phyloP scores from a whole-genome alignment of 1,139 yeast species.

The Sugiyamaella paludigena region DNA sequence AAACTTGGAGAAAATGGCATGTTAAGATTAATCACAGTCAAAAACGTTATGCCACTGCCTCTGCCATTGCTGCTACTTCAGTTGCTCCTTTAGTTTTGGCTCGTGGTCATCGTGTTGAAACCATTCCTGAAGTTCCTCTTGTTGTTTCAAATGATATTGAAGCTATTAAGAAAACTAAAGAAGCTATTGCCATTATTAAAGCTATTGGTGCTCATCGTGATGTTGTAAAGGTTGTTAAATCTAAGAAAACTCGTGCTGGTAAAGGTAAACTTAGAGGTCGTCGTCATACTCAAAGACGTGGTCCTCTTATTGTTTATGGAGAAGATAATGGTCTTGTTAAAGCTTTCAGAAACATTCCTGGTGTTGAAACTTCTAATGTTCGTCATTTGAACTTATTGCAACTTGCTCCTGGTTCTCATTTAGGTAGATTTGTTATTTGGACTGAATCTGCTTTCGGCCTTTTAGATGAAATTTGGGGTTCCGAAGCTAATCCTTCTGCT shows the following conservation, averaged over 20 bases:
- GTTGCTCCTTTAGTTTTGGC: conserved; percentile 98
- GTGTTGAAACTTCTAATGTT: conserved; percentile 97
- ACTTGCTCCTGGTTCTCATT: conserved; percentile 99
- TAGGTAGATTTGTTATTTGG: conserved; percentile 99
- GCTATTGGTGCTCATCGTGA: conserved; percentile 99
- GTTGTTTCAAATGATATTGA: conserved; percentile 94
- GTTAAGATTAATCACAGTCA: conserved; percentile 99
- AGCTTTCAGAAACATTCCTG: conserved; percentile 99
- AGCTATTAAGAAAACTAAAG: conserved; percentile 94
- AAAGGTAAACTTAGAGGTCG: conserved; percentile 99
- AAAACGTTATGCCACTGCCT: conserved; percentile 99
- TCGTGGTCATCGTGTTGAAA: conserved; percentile 99
- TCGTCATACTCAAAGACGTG: conserved; percentile 99
- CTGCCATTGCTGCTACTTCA: conserved; percentile 99
- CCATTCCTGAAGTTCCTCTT: conserved; percentile 97
- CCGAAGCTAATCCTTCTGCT: conserved; percentile 79
- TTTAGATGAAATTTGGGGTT: conserved; percentile 96
- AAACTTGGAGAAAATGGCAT: conserved; percentile 99
- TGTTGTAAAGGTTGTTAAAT: conserved; percentile 95
- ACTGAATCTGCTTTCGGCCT: conserved; percentile 97
- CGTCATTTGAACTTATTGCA: conserved; percentile 93
- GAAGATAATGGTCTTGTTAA: conserved; percentile 96
- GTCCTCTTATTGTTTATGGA: conserved; percentile 98
- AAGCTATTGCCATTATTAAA: conserved; percentile 97
- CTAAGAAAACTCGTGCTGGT: conserved; percentile 99